Evolutionary conservation across 2,329 filamentous ascomycete genomes (phyloP), one percentile per base, ranked within the genome.

Genomic region (Scopulariopsis brevicaulis): DNA sequence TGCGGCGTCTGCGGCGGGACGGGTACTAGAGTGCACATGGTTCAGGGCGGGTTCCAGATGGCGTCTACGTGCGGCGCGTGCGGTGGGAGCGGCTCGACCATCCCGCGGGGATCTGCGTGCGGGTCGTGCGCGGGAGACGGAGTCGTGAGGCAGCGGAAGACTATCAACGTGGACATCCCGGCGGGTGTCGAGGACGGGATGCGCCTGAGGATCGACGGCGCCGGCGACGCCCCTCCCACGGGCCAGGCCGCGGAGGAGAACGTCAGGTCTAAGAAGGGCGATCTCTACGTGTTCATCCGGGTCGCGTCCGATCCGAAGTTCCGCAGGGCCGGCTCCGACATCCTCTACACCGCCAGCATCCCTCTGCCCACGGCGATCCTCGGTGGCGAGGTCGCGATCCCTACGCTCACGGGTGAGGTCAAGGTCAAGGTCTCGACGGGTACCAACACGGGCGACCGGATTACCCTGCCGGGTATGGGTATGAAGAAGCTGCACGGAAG

Each of bases 171-270:
- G 51, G 92, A 97, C 65, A 96, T 99, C 53, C 94, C 94, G 1
- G 91, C 89, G 24, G 94, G 94, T 62, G 91, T 99, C 35, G 94
- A 97, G 69, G 93, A 99, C 69, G 92, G 93, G 58, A 97, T 97
- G 93, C 84, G 90, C 59, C 75, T 99, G 65, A 82, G 90, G 56
- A 82, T 99, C 32, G 83, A 85, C 59, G 89, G 89, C 28, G 91
- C 95, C 67, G 94, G 94, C 63, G 93, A 99, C 67, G 86, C 90
- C 18, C 87, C 94, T 24, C 77, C 85, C 10, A 93, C 89, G 25
- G 90, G 90, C 52, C 80, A 84, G 25, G 77, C 83, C 18, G 79
- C 82, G 35, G 82, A 85, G 52, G 54, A 35, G 6, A 81, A 83
- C 60, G 75, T 79, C 11, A 81, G 82, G 61, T 83, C 82, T n/a